Evolutionary conservation across 73 alveolate genomes (phyloP), one percentile per base, ranked within the genome.

Genomic region (Uronychia setigera): DNA sequence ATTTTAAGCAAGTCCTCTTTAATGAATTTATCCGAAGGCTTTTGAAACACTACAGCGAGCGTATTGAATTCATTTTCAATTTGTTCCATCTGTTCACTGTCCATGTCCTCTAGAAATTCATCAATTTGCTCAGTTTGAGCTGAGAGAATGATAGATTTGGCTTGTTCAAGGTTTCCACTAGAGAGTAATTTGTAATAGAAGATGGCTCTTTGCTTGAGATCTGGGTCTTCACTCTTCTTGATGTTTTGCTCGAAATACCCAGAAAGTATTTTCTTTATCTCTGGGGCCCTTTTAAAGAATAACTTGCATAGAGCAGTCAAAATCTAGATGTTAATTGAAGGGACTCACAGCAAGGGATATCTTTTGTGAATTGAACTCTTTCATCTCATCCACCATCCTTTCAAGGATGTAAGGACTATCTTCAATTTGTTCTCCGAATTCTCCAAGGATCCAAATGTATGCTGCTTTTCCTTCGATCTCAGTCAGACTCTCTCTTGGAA

Each of bases 371-470:
- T 90, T 83, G 75, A 75, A 80, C 88, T 91, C 98, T 81, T 85
- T 91, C 87, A 86, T 80, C 35, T 90, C 94, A 28, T 94, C 98
- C 31, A 94, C 91, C 96, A 94, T 91, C 78, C 91, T 93, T 91
- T 94, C 98, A n/a, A 94, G 93, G 80, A 94, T 80, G 83, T 94
- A 94, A 1, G 98, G 98, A 26, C 96, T 92, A 59, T 91, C 94
- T 79, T 94, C 98, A 19, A 94, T 91, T 76, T 79, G 86, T 60
- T 88, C 88, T 26, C 96, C 98, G 75, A 91, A 94, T 83, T 94
- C 95, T 5, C 98, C 98, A 32, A 94, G 94, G 83, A 94, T 94
- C 98, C 98, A 94, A 29, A 92, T 92, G 78, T 83, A 88, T 0
- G 97, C 98, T 35, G 92, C 84, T 83, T 94, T 94, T 32, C 96